These are phyloP conservation scores for Spergularia bocconei DNA, from an alignment of 148 eudicot species.

Conservation along the genomic window DNA sequence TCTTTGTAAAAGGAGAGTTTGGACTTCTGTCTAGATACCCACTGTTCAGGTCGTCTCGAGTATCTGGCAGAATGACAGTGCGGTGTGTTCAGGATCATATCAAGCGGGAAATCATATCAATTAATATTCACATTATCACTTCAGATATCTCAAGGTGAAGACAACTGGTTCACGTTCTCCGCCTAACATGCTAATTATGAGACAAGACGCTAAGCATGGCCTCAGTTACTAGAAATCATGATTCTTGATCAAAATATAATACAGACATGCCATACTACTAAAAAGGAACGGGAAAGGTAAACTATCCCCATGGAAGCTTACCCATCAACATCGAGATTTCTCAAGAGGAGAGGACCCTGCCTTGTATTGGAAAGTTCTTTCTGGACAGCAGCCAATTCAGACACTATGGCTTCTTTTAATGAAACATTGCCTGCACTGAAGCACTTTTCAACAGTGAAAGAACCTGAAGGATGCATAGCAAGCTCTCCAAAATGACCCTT, in stretches of 20 bases:
- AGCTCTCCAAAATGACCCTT: conserved; percentile 88
- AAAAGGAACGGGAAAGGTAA: conserved; percentile 2
- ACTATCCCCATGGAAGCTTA: conserved; percentile 29
- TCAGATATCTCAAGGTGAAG: background rate
- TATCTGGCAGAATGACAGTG: conserved; percentile 38
- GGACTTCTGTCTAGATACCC: conserved; percentile 75
- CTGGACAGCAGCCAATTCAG: conserved; percentile 62
- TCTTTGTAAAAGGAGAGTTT: conserved; percentile 69
- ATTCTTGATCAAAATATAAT: background rate
- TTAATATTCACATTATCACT: background rate
- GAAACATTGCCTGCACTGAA: conserved; percentile 56
- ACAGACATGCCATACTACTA: background rate
- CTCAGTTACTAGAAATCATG: background rate
- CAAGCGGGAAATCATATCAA: conserved; percentile 8
- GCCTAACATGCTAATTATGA: background rate
- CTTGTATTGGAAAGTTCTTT: conserved; percentile 72
- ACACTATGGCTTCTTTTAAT: conserved; percentile 71
- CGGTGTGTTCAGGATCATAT: background rate
- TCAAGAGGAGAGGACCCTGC: conserved; percentile 84
- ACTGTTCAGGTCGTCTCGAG: conserved; percentile 73
- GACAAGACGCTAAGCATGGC: background rate
- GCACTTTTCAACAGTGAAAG: conserved; percentile 87
- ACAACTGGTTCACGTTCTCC: background rate
- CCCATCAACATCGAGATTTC: conserved; percentile 89
- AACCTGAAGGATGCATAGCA: conserved; percentile 69